Percentiles rank a stretch among this genome's conserved stretches.
Conservation (phyloP, 805 yeast species). For the Saccharomyces eubayanus region DNA sequence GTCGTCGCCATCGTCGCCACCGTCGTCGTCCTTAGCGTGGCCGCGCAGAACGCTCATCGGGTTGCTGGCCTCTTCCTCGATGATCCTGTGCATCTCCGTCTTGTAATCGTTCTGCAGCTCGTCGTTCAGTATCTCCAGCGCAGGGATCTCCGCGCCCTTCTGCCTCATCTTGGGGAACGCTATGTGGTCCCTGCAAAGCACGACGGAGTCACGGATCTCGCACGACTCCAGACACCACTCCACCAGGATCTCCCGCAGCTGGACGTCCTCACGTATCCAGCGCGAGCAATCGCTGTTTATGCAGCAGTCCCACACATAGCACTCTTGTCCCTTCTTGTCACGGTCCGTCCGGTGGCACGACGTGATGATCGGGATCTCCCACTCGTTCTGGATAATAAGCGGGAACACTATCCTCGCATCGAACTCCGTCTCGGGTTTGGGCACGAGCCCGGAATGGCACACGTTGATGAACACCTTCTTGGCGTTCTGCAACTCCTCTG, state of each 20-base stretch:
- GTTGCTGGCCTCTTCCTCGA: conserved; percentile 32
- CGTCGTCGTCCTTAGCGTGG: conserved; percentile 13
- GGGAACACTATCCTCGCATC: conserved; percentile 53
- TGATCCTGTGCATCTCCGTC: conserved; percentile 26
- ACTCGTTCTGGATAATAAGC: conserved; percentile 56
- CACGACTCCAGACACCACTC: conserved; percentile 83
- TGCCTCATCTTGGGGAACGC: conserved; percentile 61
- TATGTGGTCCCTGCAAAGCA: conserved; percentile 52
- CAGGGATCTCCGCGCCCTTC: conserved; percentile 51
- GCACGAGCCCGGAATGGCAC: conserved; percentile 59
- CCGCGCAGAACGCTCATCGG: conserved; percentile 37
- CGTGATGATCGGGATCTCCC: conserved; percentile 81
- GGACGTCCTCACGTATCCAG: conserved; percentile 52
- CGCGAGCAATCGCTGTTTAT: conserved; percentile 53
- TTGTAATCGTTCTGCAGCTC: conserved; percentile 37
- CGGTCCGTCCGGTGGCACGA: conserved; percentile 44
- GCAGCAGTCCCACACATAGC: conserved; percentile 73
- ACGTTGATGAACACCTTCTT: conserved; percentile 73
- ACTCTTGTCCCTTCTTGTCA: conserved; percentile 63
- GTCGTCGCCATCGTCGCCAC: conserved; percentile 12
- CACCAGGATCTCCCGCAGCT: conserved; percentile 55
- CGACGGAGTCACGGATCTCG: conserved; percentile 45
- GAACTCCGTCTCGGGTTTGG: conserved; percentile 49
- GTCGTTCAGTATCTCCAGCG: conserved; percentile 37
- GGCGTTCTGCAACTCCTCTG: conserved; percentile 22